These are phyloP conservation scores for Salix koriyanagi DNA, from an alignment of 345 rosid genomes.

Conservation along the genomic window DNA sequence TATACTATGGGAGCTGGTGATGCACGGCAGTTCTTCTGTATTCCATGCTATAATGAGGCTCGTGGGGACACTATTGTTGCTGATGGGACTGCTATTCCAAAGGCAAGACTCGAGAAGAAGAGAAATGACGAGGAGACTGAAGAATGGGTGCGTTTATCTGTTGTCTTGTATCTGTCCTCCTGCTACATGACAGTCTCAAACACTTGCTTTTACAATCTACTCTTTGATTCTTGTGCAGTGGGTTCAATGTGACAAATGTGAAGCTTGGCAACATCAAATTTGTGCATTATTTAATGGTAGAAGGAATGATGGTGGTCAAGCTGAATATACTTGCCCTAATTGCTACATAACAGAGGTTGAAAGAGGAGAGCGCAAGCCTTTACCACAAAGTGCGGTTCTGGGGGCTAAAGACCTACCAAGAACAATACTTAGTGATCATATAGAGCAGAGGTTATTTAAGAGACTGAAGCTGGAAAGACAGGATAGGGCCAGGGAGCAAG, in stretches of 20 bases:
- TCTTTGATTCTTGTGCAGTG: slow-evolving; percentile 55
- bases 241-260: slow-evolving; percentile 99
- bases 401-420: slow-evolving; percentile 97
- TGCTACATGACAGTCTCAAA: slow-evolving; percentile 14
- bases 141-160: slow-evolving; percentile 71
- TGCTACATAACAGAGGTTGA: slow-evolving; percentile 88
- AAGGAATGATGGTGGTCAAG: slow-evolving; percentile 99
- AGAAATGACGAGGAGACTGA: slow-evolving; percentile 98
- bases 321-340: slow-evolving; percentile 98
- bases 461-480: slow-evolving; percentile 70
- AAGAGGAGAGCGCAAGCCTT: slow-evolving; percentile 85
- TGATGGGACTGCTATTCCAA: slow-evolving; percentile 63
- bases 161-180: background rate
- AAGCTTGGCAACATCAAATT: slow-evolving; percentile 99
- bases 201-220: slow-evolving; percentile 13
- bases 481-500: slow-evolving; percentile 77
- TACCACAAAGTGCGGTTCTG: slow-evolving; percentile 93
- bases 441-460: slow-evolving; percentile 78
- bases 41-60: slow-evolving; percentile 92
- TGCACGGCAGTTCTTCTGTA: slow-evolving; percentile 83
- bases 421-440: slow-evolving; percentile 91
- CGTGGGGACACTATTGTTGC: slow-evolving; percentile 76
- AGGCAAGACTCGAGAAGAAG: slow-evolving; percentile 91
- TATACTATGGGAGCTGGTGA: slow-evolving; percentile 89
- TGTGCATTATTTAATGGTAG: slow-evolving; percentile 97